A percentile compares a stretch with the other conserved stretches of the same genome.
These are phyloP conservation scores for Aspergillus fumigatus DNA, from an alignment of 2,329 filamentous ascomycete species.

Conservation along the genomic window DNA sequence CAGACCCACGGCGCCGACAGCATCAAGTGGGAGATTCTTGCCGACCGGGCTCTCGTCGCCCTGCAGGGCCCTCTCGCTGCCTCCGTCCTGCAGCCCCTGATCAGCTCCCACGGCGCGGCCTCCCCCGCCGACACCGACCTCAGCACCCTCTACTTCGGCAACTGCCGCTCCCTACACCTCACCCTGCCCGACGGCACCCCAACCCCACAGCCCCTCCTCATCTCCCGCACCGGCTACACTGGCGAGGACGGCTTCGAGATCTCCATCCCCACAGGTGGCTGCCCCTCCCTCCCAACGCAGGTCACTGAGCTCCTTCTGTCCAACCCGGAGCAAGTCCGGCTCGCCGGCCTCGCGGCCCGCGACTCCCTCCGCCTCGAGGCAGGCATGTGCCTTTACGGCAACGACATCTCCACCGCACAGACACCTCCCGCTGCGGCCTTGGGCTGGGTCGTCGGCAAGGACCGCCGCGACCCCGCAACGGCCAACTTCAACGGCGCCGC, in stretches of 20 bases:
- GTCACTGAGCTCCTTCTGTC: conserved; percentile 67
- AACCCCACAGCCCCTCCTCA: conserved; percentile 55
- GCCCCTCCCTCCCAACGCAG: conserved; percentile 39
- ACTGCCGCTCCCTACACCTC: conserved; percentile 63
- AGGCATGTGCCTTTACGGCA: conserved; percentile 99
- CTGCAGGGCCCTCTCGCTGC: conserved; percentile 80
- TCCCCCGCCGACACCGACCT: conserved; percentile 49
- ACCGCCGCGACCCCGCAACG: conserved; percentile 54
- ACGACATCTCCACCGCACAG: conserved; percentile 79
- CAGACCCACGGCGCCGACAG: conserved; percentile 49
- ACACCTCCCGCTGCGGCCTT: conserved; percentile 64
- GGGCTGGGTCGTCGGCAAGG: conserved; percentile 80
- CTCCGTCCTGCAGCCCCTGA: conserved; percentile 61
- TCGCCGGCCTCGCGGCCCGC: conserved; percentile 84
- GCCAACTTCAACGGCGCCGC: conserved; percentile 84
- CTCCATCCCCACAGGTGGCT: conserved; percentile 67
- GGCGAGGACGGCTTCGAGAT: conserved; percentile 99
- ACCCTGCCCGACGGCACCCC: conserved; percentile 53
- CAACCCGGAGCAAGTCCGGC: conserved; percentile 62
- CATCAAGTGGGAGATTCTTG: conserved; percentile 65
- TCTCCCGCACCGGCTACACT: conserved; percentile 90
- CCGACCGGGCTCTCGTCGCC: conserved; percentile 74
- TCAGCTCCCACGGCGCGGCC: conserved; percentile 47
- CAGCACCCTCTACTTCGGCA: conserved; percentile 74
- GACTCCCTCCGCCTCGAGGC: conserved; percentile 92